Base-by-base conservation (phyloP, 805 yeast species). In the Lachancea cidri region DNA sequence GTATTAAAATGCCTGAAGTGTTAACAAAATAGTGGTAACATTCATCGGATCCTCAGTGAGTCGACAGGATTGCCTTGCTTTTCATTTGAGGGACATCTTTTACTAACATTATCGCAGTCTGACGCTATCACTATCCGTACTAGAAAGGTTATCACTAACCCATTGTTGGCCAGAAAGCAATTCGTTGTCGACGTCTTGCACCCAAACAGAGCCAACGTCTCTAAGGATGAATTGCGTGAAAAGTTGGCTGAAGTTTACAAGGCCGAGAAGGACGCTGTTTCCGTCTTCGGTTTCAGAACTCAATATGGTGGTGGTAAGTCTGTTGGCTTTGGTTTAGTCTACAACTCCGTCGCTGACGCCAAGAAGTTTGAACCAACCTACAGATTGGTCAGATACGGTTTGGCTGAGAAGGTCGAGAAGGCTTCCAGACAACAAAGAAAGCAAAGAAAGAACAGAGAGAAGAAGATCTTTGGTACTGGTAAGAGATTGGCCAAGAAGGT, bases 111-210 rank as follows among this genome's bases (percentile, higher is more conserved):
- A 30, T 18, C 22, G 57, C 63, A 85, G 96, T 85, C 95, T 83
- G 98, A 93, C 94, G 89, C 98, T 72, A 89, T 93, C 77, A 93
- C 98, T 69, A 86, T 93, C 81, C 91, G 98, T 83, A 91, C 98
- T 73, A 85, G 98, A 84, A 91, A 71, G 69, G 96, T 91, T 78
- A 86, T 91, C 76, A 76, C 96, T 76, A 93, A 93, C 95, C 96
- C 98, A 71, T 85, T 93, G 72, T 85, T 93, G 75, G 89, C 87
- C 71, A 91, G 99, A 83, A 89, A 95, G 79, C 99, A 93, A 79
- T 93, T 93, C 73, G 98, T 93, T 78, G 81, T 93, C 70, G 99
- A 93, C 78, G 96, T 93, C 65, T 81, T 89, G 72, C 99, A 93
- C 83, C 98, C 98, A 79, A 87, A 86, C 89, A 84, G 87, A 75